Evolutionary conservation across 805 yeast genomes (phyloP), one percentile per base, ranked within the genome.

Genomic region (Spathaspora gorwiae): DNA sequence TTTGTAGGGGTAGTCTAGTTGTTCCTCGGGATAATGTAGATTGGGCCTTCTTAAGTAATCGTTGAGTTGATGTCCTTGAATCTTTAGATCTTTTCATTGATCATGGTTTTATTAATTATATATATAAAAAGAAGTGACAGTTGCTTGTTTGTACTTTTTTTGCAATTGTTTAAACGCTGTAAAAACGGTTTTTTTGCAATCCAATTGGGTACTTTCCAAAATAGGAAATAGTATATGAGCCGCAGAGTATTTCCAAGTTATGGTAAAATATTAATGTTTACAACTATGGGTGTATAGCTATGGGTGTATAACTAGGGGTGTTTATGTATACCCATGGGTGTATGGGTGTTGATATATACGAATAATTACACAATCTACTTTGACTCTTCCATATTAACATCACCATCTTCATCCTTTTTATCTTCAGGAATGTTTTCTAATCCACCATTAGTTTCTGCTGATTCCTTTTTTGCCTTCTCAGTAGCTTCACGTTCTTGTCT

Each of bases 401-500:
- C 57, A 24, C 51, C 47, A 35, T 46, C 50, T 48, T 47, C 50
- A 24, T 43, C 46, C 29, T 43, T 41, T 35, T 52, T 53, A 13
- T 39, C 51, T 48, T 62, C 62, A 30, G 65, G 68, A 44, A 66
- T 68, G 50, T 63, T 65, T 36, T 62, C 65, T 51, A 65, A 59
- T 32, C 42, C 50, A 10, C 31, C 26, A 10, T 47, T 26, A 19
- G 38, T n/a, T 24, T 30, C 24, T 36, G 44, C 24, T 12, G 41
- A 47, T n/a, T 52, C 59, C 26, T 58, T 53, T 31, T 55, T 54
- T 12, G 60, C 57, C 47, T 58, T 56, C 34, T 68, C 73, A 3
- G 63, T 62, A 30, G 79, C 74, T 54, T 81, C 83, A 60, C 90
- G 78, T 53, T 87, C 96, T 61, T 89, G 97, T 70, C 98, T 81